Conservation (phyloP, 2,329 filamentous ascomycete species). For the Diaporthe longicolla region DNA sequence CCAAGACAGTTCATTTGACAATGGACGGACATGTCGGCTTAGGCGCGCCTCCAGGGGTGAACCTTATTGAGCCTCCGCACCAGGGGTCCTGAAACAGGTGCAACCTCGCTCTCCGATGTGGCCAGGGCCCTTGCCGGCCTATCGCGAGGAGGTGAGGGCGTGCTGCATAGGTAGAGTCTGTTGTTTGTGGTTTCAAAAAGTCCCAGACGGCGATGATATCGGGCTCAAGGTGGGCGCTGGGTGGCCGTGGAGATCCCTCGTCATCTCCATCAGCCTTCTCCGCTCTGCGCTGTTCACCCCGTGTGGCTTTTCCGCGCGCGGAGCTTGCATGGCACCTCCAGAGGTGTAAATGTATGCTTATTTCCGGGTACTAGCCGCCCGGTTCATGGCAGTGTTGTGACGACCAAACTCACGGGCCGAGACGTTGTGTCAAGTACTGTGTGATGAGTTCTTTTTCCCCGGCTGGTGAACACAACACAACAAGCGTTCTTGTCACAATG, state of each 20-base stretch:
- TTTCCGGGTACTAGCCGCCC: neutral
- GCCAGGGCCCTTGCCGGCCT: slow-evolving; percentile 3
- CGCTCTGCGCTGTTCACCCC: neutral
- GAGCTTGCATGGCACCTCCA: neutral
- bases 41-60: slow-evolving; percentile 18
- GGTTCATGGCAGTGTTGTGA: neutral
- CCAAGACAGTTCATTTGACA: slow-evolving; percentile 33
- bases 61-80: slow-evolving; percentile 11
- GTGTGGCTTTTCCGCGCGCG: neutral
- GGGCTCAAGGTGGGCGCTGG: neutral
- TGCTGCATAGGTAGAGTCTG: slow-evolving; percentile 9
- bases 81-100: slow-evolving; percentile 31
- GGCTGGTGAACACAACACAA: neutral
- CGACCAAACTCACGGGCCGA: slow-evolving; percentile 9
- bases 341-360: slow-evolving; percentile 24
- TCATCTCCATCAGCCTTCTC: neutral
- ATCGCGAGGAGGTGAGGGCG: slow-evolving; percentile 1
- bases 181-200: slow-evolving; percentile 15
- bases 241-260: neutral
- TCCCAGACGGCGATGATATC: neutral
- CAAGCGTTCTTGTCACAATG: neutral
- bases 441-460: neutral
- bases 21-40: slow-evolving; percentile 24
- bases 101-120: slow-evolving; percentile 8
- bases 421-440: neutral